Percentiles rank a stretch among this genome's conserved stretches.
Conservation (phyloP, 148 eudicot genomes). For the Fallopia convolvulus region DNA sequence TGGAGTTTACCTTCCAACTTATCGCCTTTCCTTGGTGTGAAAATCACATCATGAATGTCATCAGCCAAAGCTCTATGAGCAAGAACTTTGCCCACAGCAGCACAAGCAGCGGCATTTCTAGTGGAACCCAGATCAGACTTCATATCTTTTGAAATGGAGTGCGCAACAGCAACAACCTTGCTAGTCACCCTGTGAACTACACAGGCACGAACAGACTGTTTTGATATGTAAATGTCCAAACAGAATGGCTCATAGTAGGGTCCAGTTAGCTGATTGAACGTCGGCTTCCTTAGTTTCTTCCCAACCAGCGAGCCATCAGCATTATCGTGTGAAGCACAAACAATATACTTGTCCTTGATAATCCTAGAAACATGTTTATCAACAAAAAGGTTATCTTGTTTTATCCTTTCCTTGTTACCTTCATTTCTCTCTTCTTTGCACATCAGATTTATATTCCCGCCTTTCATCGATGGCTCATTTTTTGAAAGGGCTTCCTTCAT, state of each 20-base stretch:
- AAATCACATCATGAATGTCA: conserved; percentile 78
- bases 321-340: conserved; percentile 15
- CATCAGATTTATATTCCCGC: conserved; percentile 18
- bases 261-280: conserved; percentile 82
- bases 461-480: conserved; percentile 10
- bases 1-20: conserved; percentile 74
- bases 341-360: conserved; percentile 26
- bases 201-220: conserved; percentile 85
- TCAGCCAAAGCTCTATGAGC: conserved; percentile 81
- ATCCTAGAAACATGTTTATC: conserved; percentile 16
- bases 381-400: conserved; percentile 9
- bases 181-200: conserved; percentile 85
- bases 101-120: conserved; percentile 53
- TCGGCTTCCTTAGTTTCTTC: conserved; percentile 57
- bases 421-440: conserved; percentile 18
- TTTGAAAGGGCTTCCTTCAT: conserved; percentile 19
- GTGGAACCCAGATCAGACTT: conserved; percentile 67
- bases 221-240: conserved; percentile 65
- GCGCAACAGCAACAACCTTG: conserved; percentile 86
- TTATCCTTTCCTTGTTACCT: conserved; percentile 15
- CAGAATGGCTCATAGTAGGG: conserved; percentile 95
- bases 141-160: conserved; percentile 92
- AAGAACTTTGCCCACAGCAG: conserved; percentile 59
- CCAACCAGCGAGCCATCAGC: conserved; percentile 15
- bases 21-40: conserved; percentile 72